Conservation (phyloP, 352 stramenopile species). For the Globisporangium orthogonon region DNA sequence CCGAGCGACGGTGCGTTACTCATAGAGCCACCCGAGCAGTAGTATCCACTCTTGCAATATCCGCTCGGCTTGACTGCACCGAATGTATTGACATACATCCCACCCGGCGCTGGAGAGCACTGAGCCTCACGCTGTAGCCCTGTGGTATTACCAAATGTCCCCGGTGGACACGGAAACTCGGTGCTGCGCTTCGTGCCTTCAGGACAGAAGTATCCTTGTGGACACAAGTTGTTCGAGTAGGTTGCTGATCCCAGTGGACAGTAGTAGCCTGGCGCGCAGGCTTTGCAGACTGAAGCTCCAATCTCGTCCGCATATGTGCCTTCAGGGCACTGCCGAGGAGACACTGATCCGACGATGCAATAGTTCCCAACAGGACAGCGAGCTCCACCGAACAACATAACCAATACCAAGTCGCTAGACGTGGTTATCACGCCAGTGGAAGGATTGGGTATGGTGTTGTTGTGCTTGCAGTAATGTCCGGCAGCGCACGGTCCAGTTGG, state of each 20-base stretch:
- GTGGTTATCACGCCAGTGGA: conserved; percentile 19
- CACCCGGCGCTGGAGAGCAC: conserved; percentile 61
- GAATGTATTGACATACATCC: conserved; percentile 52
- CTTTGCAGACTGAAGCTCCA: conserved; percentile 21
- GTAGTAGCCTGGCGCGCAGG: conserved; percentile 33
- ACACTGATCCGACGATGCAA: conserved; percentile 32
- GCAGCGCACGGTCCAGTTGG: conserved; percentile 30
- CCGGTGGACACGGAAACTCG: conserved; percentile 70
- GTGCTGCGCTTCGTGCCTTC: conserved; percentile 37
- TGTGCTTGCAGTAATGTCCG: conserved; percentile 48
- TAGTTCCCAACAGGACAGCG: conserved; percentile 43
- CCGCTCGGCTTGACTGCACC: conserved; percentile 40
- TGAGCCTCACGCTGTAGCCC: conserved; percentile 36
- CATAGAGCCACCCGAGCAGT: conserved; percentile 62
- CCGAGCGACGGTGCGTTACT: conserved; percentile 38
- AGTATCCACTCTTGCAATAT: conserved; percentile 75
- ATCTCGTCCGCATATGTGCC: conserved; percentile 29
- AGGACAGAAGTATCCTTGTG: conserved; percentile 80
- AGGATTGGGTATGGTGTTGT: conserved; percentile 35
- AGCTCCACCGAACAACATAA: conserved; percentile 22
- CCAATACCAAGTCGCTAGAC: conserved; percentile 2
- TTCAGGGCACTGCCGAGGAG: conserved; percentile 30
- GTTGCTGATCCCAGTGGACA: conserved; percentile 34
- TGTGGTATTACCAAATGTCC: conserved; percentile 62
- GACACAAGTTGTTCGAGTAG: conserved; percentile 55